Percentiles rank a stretch among this genome's conserved stretches.
Conservation (phyloP, 257 asterid genomes). For the Fraxinus pennsylvanica region DNA sequence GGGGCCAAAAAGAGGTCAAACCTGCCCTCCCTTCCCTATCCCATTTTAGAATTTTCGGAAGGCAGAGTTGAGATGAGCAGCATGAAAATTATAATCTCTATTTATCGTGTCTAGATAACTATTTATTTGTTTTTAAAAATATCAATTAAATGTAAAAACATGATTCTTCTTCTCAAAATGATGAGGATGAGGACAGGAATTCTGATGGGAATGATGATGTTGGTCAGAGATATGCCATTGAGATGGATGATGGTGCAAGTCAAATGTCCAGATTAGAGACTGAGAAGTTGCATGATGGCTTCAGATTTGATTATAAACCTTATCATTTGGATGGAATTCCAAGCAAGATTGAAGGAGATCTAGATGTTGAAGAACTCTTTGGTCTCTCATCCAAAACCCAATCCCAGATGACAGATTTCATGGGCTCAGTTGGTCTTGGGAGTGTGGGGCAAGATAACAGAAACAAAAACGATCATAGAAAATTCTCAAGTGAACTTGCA, state of each 20-base stretch:
- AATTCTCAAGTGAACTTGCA: constrained; percentile 10
- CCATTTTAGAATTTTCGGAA: too few species aligned
- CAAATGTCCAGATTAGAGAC: constrained; percentile 17
- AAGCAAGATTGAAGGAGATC: background rate
- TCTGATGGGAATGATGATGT: constrained; percentile 15
- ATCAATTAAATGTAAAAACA: too few species aligned
- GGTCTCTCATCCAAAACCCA: constrained; percentile 7
- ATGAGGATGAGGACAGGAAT: background rate
- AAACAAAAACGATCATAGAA: constrained; percentile 12
- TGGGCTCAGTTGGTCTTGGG: constrained; percentile 11
- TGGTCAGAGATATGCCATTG: too few species aligned
- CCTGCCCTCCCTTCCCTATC: too few species aligned
- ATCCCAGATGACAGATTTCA: constrained; percentile 12
- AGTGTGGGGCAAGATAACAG: constrained; percentile 2
- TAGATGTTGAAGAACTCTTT: background rate
- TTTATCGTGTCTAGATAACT: too few species aligned
- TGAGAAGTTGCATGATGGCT: constrained; percentile 19
- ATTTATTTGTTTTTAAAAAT: too few species aligned
- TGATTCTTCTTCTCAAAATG: too few species aligned
- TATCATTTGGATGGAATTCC: background rate
- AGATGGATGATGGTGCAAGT: background rate
- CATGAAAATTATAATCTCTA: too few species aligned
- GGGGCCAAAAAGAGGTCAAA: too few species aligned
- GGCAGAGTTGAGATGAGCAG: too few species aligned
- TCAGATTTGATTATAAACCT: constrained; percentile 17